Evolutionary conservation across 257 asterid genomes (phyloP).

Genomic region (Solanum clarkiae): DNA sequence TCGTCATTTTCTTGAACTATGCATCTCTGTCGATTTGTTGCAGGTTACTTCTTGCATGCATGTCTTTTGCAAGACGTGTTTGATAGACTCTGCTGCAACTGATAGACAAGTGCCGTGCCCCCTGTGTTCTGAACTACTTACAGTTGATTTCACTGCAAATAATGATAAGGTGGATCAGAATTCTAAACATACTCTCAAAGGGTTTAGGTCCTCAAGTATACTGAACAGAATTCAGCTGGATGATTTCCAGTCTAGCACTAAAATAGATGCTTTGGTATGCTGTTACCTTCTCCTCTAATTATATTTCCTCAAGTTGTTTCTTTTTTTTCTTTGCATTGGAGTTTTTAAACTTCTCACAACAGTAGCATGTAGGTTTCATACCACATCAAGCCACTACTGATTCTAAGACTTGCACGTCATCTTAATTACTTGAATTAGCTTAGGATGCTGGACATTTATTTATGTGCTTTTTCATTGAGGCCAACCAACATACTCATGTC

Average conservation of each 20-base stretch:
- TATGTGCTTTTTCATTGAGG: neutral
- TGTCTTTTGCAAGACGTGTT: constrained; percentile 74
- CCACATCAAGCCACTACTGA: neutral
- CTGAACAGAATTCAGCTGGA: constrained; percentile 62
- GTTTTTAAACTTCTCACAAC: neutral
- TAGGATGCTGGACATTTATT: neutral
- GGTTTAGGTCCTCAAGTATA: constrained; percentile 67
- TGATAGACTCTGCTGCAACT: constrained; percentile 57
- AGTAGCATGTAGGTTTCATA: neutral
- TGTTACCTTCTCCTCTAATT: neutral
- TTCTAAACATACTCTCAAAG: constrained; percentile 46
- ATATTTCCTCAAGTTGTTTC: neutral
- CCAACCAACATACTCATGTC: neutral
- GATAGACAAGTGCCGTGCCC: constrained; percentile 69
- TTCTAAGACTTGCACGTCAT: neutral
- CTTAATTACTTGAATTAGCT: neutral
- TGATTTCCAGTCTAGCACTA: constrained; percentile 78
- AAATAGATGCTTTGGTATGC: constrained; percentile 91
- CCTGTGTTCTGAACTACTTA: constrained; percentile 64
- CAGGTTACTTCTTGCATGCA: constrained; percentile 80
- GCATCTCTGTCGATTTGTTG: neutral
- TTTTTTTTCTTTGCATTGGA: neutral
- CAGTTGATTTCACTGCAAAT: constrained; percentile 48
- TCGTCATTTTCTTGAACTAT: neutral
- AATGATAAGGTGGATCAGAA: constrained; percentile 30